phyloP scores from a whole-genome alignment of 2,329 filamentous ascomycete species.

The Monilinia laxa region DNA sequence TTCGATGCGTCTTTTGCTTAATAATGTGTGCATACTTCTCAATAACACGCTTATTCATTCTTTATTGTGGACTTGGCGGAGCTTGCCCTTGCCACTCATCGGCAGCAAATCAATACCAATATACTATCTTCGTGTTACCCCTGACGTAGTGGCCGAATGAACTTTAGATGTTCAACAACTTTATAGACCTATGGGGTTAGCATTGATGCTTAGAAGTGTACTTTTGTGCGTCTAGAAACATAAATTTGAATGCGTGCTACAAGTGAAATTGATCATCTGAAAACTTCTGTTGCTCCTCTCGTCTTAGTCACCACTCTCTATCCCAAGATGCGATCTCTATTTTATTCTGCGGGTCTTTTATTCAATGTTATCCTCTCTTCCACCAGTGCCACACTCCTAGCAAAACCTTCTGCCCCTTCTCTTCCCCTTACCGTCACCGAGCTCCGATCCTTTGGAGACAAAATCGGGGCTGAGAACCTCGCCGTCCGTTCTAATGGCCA shows the following conservation, averaged over 20 bases:
- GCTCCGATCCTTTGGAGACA: constrained; percentile 17
- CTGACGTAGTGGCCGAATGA: background rate
- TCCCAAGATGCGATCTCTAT: constrained; percentile 1
- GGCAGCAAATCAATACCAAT: background rate
- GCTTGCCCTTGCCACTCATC: background rate
- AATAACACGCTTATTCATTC: background rate
- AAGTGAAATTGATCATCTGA: background rate
- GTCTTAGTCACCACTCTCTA: background rate
- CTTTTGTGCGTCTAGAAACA: background rate
- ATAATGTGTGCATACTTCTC: background rate
- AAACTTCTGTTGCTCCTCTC: background rate
- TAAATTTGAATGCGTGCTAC: background rate
- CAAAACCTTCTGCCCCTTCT: constrained; percentile 2
- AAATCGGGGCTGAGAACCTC: constrained; percentile 41
- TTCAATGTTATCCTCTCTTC: background rate
- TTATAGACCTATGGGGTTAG: background rate
- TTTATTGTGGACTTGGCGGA: background rate
- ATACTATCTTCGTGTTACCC: background rate
- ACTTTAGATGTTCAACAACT: background rate
- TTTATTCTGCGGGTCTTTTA: background rate
- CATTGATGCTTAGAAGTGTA: background rate
- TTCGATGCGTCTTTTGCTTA: constrained; percentile 8
- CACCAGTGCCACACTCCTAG: background rate
- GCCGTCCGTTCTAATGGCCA: constrained; percentile 42
- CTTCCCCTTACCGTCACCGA: constrained; percentile 26